Evolutionary conservation across 257 asterid species (phyloP).

Genomic region (Solanum paucissectum): DNA sequence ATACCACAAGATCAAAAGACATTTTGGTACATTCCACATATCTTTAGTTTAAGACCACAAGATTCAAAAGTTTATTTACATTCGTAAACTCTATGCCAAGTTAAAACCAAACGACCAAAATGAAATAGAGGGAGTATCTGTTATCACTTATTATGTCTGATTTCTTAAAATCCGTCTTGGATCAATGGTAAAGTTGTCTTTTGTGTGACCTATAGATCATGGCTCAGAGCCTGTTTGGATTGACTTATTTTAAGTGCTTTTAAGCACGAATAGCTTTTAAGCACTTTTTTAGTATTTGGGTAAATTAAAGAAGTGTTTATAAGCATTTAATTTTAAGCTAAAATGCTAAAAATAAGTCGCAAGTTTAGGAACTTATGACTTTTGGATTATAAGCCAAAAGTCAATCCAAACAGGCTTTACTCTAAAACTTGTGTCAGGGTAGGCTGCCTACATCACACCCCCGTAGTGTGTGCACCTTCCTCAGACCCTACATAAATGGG

Average conservation of each 20-base stretch:
- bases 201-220: background rate
- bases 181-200: background rate
- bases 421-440: background rate
- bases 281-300: background rate
- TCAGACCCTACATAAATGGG: background rate
- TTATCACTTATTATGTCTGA: background rate
- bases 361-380: background rate
- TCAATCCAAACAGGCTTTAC: background rate
- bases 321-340: background rate
- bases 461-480: background rate
- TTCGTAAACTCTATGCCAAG: background rate
- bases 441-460: background rate
- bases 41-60: background rate
- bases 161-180: background rate
- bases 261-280: background rate
- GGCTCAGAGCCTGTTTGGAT: background rate
- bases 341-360: background rate
- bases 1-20: background rate
- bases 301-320: background rate
- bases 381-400: background rate
- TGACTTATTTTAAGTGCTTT: background rate
- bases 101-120: background rate
- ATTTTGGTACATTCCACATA: background rate
- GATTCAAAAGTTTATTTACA: background rate
- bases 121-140: background rate